Base-by-base conservation (phyloP, 2,329 filamentous ascomycete genomes). In the Curvularia verruculosa region DNA sequence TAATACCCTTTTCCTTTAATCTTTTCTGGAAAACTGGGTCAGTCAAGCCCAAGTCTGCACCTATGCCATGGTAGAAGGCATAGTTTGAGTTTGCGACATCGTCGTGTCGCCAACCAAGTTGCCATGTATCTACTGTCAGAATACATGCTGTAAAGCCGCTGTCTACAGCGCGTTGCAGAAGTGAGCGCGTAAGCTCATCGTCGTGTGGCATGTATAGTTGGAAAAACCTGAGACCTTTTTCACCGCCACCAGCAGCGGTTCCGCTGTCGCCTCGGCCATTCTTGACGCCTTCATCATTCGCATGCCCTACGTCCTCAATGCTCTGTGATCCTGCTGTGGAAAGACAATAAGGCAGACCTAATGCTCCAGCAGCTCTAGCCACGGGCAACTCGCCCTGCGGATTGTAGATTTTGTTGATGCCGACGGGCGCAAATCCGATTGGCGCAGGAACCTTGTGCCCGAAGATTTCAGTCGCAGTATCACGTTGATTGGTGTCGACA, bases 321-420 rank as follows among this genome's bases (percentile, higher is more conserved):
- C 80, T 73, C 23, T 76, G 80, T 39, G 78, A 82, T 0, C 83
- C 84, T 0, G 85, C 86, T 0, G 85, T 87, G 23, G 80, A 83
- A 24, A 89, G 77, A 56, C 80, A 84, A 69, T 88, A 88, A 1
- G 84, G 83, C 1, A 89, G 71, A 21, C 83, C 82, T 2, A 88
- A 74, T 61, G 87, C 84, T n/a, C 80, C 79, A 0, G 85, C 85
- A 0, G 85, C 84, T 54, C 81, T 82, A 9, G 86, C 85, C 1
- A 88, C 85, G 0, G 84, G 80, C 0, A 86, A 68, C 67, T 89
- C 87, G 37, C 83, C 86, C 0, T 75, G 68, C 0, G 81, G 79
- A 63, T 88, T 80, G 75, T 87, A 88, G 64, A 88, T 89, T 59
- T 84, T 83, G 76, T 89, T 87, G 63, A 89, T 87, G 4, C 86